phyloP scores from a whole-genome alignment of 2,329 filamentous ascomycete genomes.

The Fusarium nodosum region DNA sequence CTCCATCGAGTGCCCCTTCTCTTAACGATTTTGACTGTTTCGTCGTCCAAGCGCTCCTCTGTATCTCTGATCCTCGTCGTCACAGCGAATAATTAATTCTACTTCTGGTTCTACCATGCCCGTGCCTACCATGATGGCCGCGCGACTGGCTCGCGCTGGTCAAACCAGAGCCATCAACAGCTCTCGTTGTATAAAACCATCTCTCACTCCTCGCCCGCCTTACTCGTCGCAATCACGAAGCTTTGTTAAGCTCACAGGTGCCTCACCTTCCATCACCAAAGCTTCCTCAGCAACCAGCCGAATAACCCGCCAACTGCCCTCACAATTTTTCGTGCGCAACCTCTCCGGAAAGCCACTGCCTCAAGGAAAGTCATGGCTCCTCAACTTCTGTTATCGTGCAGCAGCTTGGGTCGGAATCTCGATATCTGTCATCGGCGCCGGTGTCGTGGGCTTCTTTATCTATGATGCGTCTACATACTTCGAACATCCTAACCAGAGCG shows the following conservation, averaged over 20 bases:
- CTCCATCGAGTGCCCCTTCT: constrained; percentile 26
- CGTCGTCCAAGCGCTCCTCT: constrained; percentile 14
- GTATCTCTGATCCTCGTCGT: constrained; percentile 4
- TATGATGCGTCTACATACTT: constrained; percentile 95
- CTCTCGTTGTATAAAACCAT: constrained; percentile 33
- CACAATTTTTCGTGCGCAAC: constrained; percentile 53
- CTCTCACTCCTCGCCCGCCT: constrained; percentile 28
- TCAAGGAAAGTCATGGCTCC: constrained; percentile 61
- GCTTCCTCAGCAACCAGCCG: constrained; percentile 18
- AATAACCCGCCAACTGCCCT: constrained; percentile 33
- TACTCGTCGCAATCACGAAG: constrained; percentile 33
- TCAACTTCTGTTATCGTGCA: constrained; percentile 75
- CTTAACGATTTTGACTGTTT: constrained; percentile 17
- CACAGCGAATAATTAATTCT: constrained; percentile 15
- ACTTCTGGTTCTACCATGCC: constrained; percentile 34
- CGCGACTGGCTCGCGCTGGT: constrained; percentile 45
- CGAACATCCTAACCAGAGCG: constrained; percentile 73
- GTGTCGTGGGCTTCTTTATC: constrained; percentile 87
- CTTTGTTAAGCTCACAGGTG: constrained; percentile 43
- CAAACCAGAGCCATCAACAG: constrained; percentile 26
- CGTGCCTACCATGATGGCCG: constrained; percentile 43
- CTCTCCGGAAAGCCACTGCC: constrained; percentile 68
- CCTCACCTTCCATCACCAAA: constrained; percentile 32
- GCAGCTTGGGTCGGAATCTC: constrained; percentile 77
- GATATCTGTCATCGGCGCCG: constrained; percentile 75